Base-by-base conservation (phyloP, 805 yeast genomes). In the Lipomyces chichibuensis region DNA sequence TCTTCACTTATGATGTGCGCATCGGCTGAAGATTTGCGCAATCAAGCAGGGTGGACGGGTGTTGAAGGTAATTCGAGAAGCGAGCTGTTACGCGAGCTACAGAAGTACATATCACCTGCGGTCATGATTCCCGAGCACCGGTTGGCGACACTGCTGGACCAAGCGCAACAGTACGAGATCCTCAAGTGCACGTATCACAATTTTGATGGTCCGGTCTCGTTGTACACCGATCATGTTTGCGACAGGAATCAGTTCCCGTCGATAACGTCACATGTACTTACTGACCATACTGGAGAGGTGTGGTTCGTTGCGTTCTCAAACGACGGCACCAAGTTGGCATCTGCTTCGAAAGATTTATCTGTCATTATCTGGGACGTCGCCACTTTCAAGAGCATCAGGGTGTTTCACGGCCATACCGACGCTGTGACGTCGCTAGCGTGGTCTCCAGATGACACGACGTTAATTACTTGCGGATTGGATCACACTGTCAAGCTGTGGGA, bases 251-350 rank as follows among this genome's bases (percentile, higher is more conserved):
- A 76, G 53, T 84, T 85, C 67, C 91, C 92, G 0, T 81, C 81
- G 25, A 79, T 78, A 2, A 76, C 84, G 2, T 74, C 84, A 13
- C 81, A 82, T 64, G 81, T 83, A 0, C 77, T 90, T 6, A 70
- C 77, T 0, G 80, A 82, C 56, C 95, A 90, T 73, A 76, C 79
- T 0, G 86, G 88, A 74, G 97, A 93, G 76, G 94, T 91, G 13
- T 93, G 98, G 98, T 89, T 82, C 74, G 82, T 89, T 14, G 84
- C 85, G 65, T 92, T 91, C 74, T 88, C 95, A 5, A 90, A 92
- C 57, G 84, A 85, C 77, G 97, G 97, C 2, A 83, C 82, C 69
- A 87, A 81, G 70, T 79, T 93, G 52, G 96, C 91, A n/a, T 85
- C 93, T 0, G 89, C 93, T 0, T 87, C 95, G 7, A 83, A 86